Base-by-base conservation (phyloP, 2,329 filamentous ascomycete species). In the Mycosphaerelloides madeirae region DNA sequence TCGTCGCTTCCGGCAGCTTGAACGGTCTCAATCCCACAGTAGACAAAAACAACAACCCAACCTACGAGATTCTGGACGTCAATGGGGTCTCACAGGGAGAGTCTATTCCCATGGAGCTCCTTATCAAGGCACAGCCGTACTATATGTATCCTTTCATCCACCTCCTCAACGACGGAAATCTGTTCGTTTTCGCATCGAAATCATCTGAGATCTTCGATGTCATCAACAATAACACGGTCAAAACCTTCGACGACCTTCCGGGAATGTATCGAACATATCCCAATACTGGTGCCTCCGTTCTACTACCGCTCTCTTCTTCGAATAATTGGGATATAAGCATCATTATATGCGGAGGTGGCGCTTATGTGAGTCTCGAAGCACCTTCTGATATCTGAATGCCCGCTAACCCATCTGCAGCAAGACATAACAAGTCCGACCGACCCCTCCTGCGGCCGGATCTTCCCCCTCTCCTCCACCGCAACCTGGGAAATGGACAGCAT, bases 61-160 rank as follows among this genome's bases (percentile, higher is more conserved):
- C 78, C 2, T 81, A 79, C 58, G 79, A 82, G 57, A 71, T 80
- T 19, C 64, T 81, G n/a, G 72, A 74, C 45, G 49, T 64, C 20
- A 55, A 69, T 32, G 78, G 75, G 44, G 60, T 70, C 33, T 68
- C 71, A 3, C 62, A 66, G 35, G 76, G 76, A 37, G 58, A 63
- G 14, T 78, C 68, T 55, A 68, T 72, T 33, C 61, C 63, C 7
- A 70, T 81, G 68, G 71, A 75, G 3, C 76, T 81, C 29, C 65
- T 82, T 18, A 67, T 65, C 43, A 50, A 50, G 18, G 18, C 44
- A 4, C 40, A 53, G 59, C 79, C 79, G 12, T 81, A 81, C 64
- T 81, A 79, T 63, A 80, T 80, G 77, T 81, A 81, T 56, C 79
- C 79, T 3, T 81, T 81, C 60, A 63, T 82, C 22, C 78, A 81